These are phyloP conservation scores for Diaporthe velutina DNA, from an alignment of 2,329 filamentous ascomycete species.

Conservation along the genomic window DNA sequence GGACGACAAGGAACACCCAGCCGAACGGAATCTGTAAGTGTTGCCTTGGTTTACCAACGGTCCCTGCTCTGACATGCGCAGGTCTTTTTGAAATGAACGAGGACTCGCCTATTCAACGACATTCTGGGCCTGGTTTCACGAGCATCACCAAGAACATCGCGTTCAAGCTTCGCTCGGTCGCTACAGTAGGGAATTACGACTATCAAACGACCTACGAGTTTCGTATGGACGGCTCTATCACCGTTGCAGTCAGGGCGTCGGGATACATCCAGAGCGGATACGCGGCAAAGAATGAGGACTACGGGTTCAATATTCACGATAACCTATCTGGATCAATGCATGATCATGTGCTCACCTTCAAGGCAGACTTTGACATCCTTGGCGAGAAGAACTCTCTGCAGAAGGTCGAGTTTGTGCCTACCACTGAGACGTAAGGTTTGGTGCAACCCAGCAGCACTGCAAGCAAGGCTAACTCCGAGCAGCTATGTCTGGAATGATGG, in stretches of 20 bases:
- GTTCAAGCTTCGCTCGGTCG: conserved; percentile 52
- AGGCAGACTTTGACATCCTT: conserved; percentile 55
- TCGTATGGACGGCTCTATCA: conserved; percentile 51
- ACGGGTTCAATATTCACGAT: conserved; percentile 50
- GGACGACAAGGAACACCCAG: neutral
- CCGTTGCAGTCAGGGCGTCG: conserved; percentile 52
- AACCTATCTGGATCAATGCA: conserved; percentile 51
- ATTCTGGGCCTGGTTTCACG: conserved; percentile 44
- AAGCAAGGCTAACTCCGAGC: neutral
- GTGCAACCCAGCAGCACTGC: neutral
- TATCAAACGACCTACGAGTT: conserved; percentile 52
- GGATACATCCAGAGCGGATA: conserved; percentile 53
- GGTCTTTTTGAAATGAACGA: conserved; percentile 55
- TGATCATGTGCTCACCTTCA: conserved; percentile 54
- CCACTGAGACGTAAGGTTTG: conserved; percentile 5
- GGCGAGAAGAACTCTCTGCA: conserved; percentile 51
- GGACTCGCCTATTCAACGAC: conserved; percentile 52
- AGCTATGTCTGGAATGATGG: conserved; percentile 11
- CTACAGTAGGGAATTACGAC: conserved; percentile 58
- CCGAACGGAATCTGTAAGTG: neutral
- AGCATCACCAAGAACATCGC: conserved; percentile 47
- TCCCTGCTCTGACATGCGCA: conserved; percentile 47
- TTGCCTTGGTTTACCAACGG: neutral
- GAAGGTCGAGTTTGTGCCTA: conserved; percentile 45
- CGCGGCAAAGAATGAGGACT: conserved; percentile 48